Evolutionary conservation across 371 early-diverging fungal genomes (phyloP), one percentile per base, ranked within the genome.

Genomic region (Mortierella sp.): DNA sequence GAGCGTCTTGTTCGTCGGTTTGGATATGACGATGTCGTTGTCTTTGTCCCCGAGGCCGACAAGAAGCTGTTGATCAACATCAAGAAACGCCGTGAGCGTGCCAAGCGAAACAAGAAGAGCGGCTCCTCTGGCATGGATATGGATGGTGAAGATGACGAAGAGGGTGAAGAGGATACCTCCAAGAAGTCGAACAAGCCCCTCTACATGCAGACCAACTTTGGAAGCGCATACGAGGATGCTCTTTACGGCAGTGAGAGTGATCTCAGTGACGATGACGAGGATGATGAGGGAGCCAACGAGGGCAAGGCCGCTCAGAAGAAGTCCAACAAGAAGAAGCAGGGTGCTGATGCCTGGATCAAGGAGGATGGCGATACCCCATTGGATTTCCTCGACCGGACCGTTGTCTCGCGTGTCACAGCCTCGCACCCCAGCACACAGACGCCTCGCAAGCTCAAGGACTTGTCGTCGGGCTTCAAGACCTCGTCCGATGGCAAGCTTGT

Each of bases 211-310:
- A 77, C 74, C 68, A 88, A 89, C 71, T 93, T 91, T 80, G 94
- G 92, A 70, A 95, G 93, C 76, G 95, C 96, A 3, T 98, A 96
- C 79, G 98, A 98, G 82, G 96, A 97, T 81, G 96, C 96, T 4
- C 78, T 98, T 46, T 96, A 98, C 76, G 98, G 97, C 55, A 94
- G 94, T 81, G 98, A 98, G 82, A 96, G 96, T 88, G 98, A 98
- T 83, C 88, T 97, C 75, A 95, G 95, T 35, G 94, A 92, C 71
- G 95, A 92, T 46, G 94, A 95, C 56, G 92, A 90, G 44, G 93
- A 92, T 18, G 90, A 88, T 3, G 92, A 89, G 58, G 88, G 78
- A 55, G 80, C 71, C n/a, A 75, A 78, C 46, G 89, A 82, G 68
- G 71, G 73, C 48, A 86, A 81, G 46, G 78, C 80, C 51, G 82